Conservation (phyloP, 2,329 filamentous ascomycete genomes). For the Ophiostoma himal-ulmi region DNA sequence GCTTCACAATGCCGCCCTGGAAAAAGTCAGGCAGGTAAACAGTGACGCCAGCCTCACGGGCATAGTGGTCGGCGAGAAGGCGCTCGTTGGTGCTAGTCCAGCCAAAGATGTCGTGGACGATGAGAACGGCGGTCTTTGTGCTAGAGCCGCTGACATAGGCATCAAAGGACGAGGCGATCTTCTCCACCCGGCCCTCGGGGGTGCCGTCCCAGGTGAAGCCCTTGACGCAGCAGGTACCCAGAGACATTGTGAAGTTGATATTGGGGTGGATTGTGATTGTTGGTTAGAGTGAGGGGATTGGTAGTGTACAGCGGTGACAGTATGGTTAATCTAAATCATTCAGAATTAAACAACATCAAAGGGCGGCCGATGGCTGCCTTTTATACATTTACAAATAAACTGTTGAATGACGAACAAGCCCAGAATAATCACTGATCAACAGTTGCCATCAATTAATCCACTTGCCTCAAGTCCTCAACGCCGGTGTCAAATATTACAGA, state of each 20-base stretch:
- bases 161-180: constrained; percentile 35
- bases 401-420: not conserved
- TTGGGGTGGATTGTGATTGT: not conserved
- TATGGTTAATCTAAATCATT: not conserved
- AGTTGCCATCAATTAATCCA: not conserved
- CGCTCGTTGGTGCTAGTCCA: constrained; percentile 45
- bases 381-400: not conserved
- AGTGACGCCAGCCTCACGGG: constrained; percentile 39
- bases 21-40: constrained; percentile 49
- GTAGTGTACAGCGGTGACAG: not conserved
- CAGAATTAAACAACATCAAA: not conserved
- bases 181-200: constrained; percentile 36
- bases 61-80: constrained; percentile 45
- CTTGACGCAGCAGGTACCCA: constrained; percentile 33
- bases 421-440: not conserved
- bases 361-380: not conserved
- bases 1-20: constrained; percentile 32
- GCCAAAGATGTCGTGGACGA: constrained; percentile 48
- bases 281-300: not conserved
- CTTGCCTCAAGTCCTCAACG: constrained; percentile 1
- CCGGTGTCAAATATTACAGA: not conserved
- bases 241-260: constrained; percentile 13
- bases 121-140: constrained; percentile 40
- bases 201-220: constrained; percentile 37
- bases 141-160: constrained; percentile 39